Evolutionary conservation across 495 filamentous ascomycete genomes (phyloP).

Genomic region (Thermothielavioides terrestris): DNA sequence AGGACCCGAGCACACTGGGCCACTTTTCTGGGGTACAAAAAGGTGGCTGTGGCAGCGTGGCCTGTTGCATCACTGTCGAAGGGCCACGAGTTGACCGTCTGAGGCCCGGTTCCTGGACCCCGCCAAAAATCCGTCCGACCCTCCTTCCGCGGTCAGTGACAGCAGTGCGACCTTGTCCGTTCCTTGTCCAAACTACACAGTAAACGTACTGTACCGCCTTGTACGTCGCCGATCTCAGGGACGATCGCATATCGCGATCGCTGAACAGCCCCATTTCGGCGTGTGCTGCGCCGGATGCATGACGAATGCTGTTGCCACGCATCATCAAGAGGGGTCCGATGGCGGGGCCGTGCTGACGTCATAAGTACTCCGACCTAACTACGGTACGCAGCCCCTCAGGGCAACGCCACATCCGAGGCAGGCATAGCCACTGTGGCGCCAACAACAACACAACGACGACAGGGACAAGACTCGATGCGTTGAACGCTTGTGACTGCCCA

Average conservation of each 20-base stretch:
- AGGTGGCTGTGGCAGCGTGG: slow-evolving; percentile 1
- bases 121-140: too few relatives aligned
- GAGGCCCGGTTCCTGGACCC: not conserved
- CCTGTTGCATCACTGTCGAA: slow-evolving; percentile 11
- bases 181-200: not conserved
- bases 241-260: slow-evolving; percentile 1
- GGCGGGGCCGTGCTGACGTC: too few relatives aligned
- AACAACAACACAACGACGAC: too few relatives aligned
- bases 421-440: too few relatives aligned
- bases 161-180: not conserved
- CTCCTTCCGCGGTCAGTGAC: too few relatives aligned
- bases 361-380: too few relatives aligned
- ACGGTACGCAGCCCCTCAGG: too few relatives aligned
- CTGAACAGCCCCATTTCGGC: not conserved
- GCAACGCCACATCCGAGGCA: too few relatives aligned
- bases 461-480: too few relatives aligned
- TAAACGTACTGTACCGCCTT: not conserved
- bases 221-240: not conserved
- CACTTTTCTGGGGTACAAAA: not conserved
- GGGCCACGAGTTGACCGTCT: not conserved
- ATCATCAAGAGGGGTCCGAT: too few relatives aligned
- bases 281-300: not conserved
- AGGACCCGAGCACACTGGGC: not conserved
- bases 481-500: too few relatives aligned
- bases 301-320: too few relatives aligned